Base-by-base conservation (phyloP, 768 basidiomycete species). In the Boletus reticuloceps region DNA sequence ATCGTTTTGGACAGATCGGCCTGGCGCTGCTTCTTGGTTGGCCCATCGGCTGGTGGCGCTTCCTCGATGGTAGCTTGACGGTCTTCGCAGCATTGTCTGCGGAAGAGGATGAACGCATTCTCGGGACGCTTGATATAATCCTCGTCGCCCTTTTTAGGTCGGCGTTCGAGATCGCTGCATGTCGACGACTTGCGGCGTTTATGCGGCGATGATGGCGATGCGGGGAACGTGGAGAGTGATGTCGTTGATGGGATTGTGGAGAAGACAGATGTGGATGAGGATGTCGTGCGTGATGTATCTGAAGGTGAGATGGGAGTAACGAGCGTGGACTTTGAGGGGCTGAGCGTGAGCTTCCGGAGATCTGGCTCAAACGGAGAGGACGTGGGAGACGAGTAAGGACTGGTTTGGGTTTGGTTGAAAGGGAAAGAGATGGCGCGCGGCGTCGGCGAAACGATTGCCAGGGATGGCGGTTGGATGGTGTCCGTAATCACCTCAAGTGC, bases 21-120 rank as follows among this genome's bases (percentile, higher is more conserved):
- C 70, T 85, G 84, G 45, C 87, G 82, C 69, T 86, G 84, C 69
- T 88, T 89, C 82, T 88, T 89, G 14, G 79, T 69, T 6, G 81
- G 77, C 2, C 72, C 62, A 40, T 67, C 65, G 22, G 65, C 45
- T 1, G 54, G 55, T 17, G 70, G 64, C 4, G 74, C 79, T 49
- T 82, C 82, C 47, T 81, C 82, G 51, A 74, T 75, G 43, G 79
- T 79, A 14, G 75, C 73, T 69, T 86, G 83, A 34, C 84, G 82
- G 48, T 88, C 85, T 71, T 87, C 84, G 71, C 85, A 88, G 72
- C 85, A 88, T 64, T 86, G 83, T 62, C 88, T 81, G 51, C 89
- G 82, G 80, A 91, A 91, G 52, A 91, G 79, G 68, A 91, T 91
- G 77, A 91, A 91, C 9, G 89, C 89, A 64, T 91, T 90, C 73